Base-by-base conservation (phyloP, 176 grass and related monocot species). In the Carex myosuroides region DNA sequence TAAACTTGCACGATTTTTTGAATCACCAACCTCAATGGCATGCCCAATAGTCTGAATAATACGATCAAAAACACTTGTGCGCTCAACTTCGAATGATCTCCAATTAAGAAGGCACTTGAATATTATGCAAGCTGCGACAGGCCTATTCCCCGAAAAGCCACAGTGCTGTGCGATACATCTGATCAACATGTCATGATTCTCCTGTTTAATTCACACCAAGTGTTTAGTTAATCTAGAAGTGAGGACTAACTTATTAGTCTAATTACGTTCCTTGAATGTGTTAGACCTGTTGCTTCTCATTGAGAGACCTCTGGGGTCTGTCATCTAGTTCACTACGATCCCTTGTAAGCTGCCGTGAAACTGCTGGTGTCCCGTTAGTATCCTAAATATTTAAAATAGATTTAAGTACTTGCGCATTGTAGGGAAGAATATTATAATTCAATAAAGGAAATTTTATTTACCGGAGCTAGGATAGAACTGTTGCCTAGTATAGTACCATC, bases 51-150 rank as follows among this genome's bases (percentile, higher is more conserved):
- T 99, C 81, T 99, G 96, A 92, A 99, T 95, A 80, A 99, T 99
- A 86, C 93, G 96, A 89, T 99, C 92, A 88, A 99, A 99, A 80
- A 99, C 96, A 89, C 96, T 99, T 83, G 96, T 99, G 24, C 96
- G 77, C 81, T 99, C 96, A 81, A 99, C 96, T 95, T 99, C 96
- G 90, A 99, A 99, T 88, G 96, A 99, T 86, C 96, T 87, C 96
- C 96, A 99, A 81, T 95, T 92, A 56, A 99, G 91, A 95, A 99
- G 96, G 83, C 96, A 99, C 79, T 99, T 99, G 88, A 95, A 99
- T 84, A 95, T 95, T 83, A 99, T 95, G 82, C 93, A 99, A 81
- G 96, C 93, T 81, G 93, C 85, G 21, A 99, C 87, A 81, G 96
- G 93, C 17, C 96, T 79, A 74, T 83, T 98, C 57, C 91, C 96